A percentile compares a stretch with the other conserved stretches of the same genome.
phyloP scores from a whole-genome alignment of 148 eudicot species.

The Camellia granthamiana region DNA sequence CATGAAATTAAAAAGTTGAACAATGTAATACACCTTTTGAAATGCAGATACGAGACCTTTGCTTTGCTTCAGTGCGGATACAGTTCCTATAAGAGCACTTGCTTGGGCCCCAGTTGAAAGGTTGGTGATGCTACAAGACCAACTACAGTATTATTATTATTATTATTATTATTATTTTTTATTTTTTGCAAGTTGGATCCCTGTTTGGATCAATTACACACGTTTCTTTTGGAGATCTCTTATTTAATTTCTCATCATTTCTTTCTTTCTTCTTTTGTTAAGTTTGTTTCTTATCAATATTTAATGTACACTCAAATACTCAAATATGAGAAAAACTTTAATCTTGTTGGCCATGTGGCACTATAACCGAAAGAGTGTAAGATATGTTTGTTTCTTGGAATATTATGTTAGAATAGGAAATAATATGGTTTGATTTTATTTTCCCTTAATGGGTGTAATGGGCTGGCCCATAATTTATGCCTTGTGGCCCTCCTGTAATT shows the following conservation, averaged over 20 bases:
- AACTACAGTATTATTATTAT: neutral
- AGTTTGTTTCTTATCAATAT: neutral
- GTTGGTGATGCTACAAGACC: conserved; percentile 33
- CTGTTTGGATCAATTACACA: neutral
- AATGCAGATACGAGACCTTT: conserved; percentile 73
- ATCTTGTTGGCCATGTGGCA: too few relatives aligned
- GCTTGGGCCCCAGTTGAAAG: conserved; percentile 88
- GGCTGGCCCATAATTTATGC: too few relatives aligned
- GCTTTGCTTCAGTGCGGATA: conserved; percentile 84
- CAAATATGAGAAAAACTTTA: too few relatives aligned
- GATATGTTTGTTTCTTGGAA: too few relatives aligned
- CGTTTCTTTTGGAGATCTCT: neutral
- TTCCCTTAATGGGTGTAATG: too few relatives aligned
- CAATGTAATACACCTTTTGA: conserved; percentile 16
- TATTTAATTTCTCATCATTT: neutral
- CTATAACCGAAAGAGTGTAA: too few relatives aligned
- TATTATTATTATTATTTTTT: neutral
- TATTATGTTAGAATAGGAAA: too few relatives aligned
- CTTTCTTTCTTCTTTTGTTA: neutral
- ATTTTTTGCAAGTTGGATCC: neutral
- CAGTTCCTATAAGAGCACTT: conserved; percentile 81
- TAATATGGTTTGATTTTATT: too few relatives aligned
- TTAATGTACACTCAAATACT: neutral
- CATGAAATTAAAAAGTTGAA: conserved; percentile 13
- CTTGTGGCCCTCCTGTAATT: too few relatives aligned